Percentiles rank a stretch among this genome's conserved stretches.
These are phyloP conservation scores for Cyberlindnera sargentensis DNA, from an alignment of 805 yeast species.

Conservation along the genomic window DNA sequence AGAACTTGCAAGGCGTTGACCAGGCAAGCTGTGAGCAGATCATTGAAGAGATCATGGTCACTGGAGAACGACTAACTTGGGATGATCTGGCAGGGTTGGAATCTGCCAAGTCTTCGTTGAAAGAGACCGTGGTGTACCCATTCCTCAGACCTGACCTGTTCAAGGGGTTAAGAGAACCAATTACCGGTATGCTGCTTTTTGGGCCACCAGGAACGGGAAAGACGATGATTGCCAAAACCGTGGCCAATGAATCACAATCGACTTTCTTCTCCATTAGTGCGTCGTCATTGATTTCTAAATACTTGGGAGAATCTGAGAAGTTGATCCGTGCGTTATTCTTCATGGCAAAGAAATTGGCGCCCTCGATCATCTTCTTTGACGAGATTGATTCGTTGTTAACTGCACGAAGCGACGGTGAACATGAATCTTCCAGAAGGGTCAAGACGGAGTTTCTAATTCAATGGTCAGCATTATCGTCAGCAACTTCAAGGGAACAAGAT, in stretches of 20 bases:
- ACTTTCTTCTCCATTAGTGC: conserved; percentile 91
- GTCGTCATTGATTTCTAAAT: conserved; percentile 80
- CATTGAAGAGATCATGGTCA: conserved; percentile 78
- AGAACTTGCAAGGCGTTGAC: conserved; percentile 60
- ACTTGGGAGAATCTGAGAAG: conserved; percentile 90
- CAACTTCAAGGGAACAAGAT: conserved; percentile 58
- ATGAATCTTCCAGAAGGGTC: conserved; percentile 83
- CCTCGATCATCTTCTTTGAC: conserved; percentile 91
- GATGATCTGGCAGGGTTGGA: conserved; percentile 92
- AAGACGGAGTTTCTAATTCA: conserved; percentile 91
- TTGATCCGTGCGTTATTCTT: conserved; percentile 82
- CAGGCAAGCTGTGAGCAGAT: conserved; percentile 74
- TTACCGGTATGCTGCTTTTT: conserved; percentile 90
- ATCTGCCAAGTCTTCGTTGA: conserved; percentile 78
- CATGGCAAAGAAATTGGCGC: conserved; percentile 79
- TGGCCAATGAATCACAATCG: conserved; percentile 89
- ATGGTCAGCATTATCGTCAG: conserved; percentile 78
- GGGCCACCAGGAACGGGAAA: conserved; percentile 99
- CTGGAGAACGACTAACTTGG: conserved; percentile 91
- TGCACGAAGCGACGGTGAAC: conserved; percentile 67
- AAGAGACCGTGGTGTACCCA: conserved; percentile 95
- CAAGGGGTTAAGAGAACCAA: conserved; percentile 87
- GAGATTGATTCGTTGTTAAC: conserved; percentile 91
- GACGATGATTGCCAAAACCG: conserved; percentile 95
- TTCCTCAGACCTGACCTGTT: conserved; percentile 90